Evolutionary conservation across 345 rosid genomes (phyloP).

Genomic region (Dimocarpus longan): DNA sequence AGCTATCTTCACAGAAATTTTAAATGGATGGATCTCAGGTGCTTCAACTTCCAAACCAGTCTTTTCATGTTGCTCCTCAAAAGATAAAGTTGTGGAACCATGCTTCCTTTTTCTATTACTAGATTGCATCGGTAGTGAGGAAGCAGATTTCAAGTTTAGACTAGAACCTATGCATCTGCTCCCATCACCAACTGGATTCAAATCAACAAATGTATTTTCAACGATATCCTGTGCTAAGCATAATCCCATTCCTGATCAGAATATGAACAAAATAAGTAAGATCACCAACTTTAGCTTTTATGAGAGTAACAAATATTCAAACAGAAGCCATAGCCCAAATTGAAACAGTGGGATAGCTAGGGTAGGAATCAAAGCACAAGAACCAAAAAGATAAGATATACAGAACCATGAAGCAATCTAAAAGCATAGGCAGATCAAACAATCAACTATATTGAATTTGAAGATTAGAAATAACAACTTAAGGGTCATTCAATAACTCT

Average conservation of each 20-base stretch:
- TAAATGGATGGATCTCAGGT: slow-evolving; percentile 34
- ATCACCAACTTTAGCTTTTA: slow-evolving; percentile 8
- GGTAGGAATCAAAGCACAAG: background rate
- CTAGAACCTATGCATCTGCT: slow-evolving; percentile 27
- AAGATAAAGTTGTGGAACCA: slow-evolving; percentile 31
- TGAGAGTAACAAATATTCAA: background rate
- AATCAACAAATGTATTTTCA: slow-evolving; percentile 55
- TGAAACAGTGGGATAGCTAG: background rate
- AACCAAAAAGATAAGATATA: background rate
- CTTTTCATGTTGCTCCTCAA: slow-evolving; percentile 42
- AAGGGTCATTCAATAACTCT: slow-evolving; percentile 2
- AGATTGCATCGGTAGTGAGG: slow-evolving; percentile 31
- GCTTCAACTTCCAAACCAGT: slow-evolving; percentile 43
- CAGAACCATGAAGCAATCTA: background rate
- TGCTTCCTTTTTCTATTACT: slow-evolving; percentile 68
- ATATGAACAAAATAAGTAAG: slow-evolving; percentile 19
- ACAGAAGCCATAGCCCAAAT: background rate
- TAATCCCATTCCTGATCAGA: slow-evolving; percentile 65
- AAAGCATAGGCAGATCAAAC: background rate
- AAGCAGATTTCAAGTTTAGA: slow-evolving; percentile 35
- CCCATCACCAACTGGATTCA: slow-evolving; percentile 38
- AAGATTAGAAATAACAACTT: background rate
- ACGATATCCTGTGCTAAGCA: slow-evolving; percentile 67
- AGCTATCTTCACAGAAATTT: slow-evolving; percentile 65
- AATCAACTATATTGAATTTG: background rate